A percentile compares a stretch with the other conserved stretches of the same genome.
These are phyloP conservation scores for Xylariaceae sp. DNA, from an alignment of 2,329 filamentous ascomycete genomes.

Conservation along the genomic window DNA sequence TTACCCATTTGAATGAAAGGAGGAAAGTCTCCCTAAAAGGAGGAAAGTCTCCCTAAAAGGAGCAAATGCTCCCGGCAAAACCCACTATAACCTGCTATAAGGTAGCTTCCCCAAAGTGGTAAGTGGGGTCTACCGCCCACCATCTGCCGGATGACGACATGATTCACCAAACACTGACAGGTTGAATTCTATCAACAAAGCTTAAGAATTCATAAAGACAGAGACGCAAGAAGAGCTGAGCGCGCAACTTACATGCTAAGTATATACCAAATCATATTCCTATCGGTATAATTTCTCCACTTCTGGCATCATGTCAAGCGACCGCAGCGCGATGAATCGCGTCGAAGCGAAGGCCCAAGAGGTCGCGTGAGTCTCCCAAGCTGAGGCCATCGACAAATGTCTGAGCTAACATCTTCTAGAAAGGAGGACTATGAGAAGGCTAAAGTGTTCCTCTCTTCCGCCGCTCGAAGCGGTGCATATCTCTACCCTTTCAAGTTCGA, in stretches of 20 bases:
- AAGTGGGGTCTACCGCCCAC: not conserved
- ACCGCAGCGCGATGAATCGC: conserved; percentile 13
- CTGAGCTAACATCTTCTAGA: conserved; percentile 33
- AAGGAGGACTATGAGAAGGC: conserved; percentile 70
- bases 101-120: not conserved
- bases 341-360: conserved; percentile 46
- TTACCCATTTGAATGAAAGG: too few species aligned
- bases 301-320: not conserved
- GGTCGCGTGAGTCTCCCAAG: conserved; percentile 42
- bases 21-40: too few species aligned
- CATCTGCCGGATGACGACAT: not conserved
- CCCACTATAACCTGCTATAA: too few species aligned
- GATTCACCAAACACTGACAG: not conserved
- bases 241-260: not conserved
- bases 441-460: conserved; percentile 60
- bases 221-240: not conserved
- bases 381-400: not conserved
- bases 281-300: not conserved
- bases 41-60: too few species aligned
- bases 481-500: conserved; percentile 73
- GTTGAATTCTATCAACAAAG: too few species aligned
- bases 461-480: conserved; percentile 73
- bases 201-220: not conserved
- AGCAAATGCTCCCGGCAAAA: too few species aligned
- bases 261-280: not conserved